Evolutionary conservation across 2,329 filamentous ascomycete genomes (phyloP), one percentile per base, ranked within the genome.

Genomic region (Cladophialophora chaetospira): DNA sequence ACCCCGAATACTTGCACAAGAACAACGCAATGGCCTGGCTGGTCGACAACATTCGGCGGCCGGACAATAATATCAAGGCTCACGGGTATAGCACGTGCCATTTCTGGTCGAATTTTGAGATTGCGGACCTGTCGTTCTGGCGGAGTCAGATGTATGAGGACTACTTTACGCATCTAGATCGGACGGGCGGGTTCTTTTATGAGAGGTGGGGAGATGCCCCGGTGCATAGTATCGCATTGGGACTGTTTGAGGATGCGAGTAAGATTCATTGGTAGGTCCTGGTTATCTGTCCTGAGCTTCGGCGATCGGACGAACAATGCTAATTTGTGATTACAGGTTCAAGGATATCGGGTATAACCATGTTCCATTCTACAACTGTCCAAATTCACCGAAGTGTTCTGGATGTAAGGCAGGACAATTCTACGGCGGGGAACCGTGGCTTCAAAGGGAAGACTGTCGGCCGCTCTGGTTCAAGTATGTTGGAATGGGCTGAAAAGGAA

Each of bases 71-170:
- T 69, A 72, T 80, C 52, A 84, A 87, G 62, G 93, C 93, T 5
- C 88, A 96, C 67, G 94, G 94, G 29, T 99, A 96, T 78, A 96
- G 91, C 29, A 97, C 94, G 2, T 99, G 94, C 72, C 94, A 99
- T 74, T 99, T 99, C 79, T 99, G 94, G 94, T 94, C 88, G 68
- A 99, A 99, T 74, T 99, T 99, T 67, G 94, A 99, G 75, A 93
- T 99, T 67, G 93, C 84, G 44, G 91, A 97, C 72, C 84, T 99
- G 82, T 83, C 83, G 62, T 96, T 99, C 74, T 99, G 91, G 89
- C 81, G 94, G 46, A 89, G 91, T 69, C 84, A 92, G 71, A 82
- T 85, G 43, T 99, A 99, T 70, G 89, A 96, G 70, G 91, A 95
- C 62, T 99, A 97, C 74, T 99, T 99, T 71, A 86, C 96, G 69